Evolutionary conservation across 2,329 filamentous ascomycete genomes (phyloP), one percentile per base, ranked within the genome.

Genomic region (Aspergillus vadensis): DNA sequence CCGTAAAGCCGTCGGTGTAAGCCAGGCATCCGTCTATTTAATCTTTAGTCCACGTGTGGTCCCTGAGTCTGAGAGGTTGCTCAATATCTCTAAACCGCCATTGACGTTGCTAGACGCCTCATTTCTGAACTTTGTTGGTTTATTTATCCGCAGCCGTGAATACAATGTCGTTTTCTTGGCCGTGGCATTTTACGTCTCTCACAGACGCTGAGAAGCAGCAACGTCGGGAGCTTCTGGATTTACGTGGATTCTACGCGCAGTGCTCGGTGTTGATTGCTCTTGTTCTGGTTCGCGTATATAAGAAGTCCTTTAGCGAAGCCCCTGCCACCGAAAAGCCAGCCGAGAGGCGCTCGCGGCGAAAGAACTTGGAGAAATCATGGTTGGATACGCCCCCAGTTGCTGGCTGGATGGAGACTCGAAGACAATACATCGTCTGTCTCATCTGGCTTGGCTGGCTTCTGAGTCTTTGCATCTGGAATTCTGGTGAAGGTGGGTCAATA

Each of bases 201-300:
- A 77, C 79, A 12, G 72, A 80, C 14, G 75, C 79, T 25, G 81
- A 86, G 64, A 79, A 81, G 57, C 74, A 81, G 50, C 76, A 78
- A 25, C 79, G 85, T 38, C 79, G 85, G 36, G 74, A 80, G 23
- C 69, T 82, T 23, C 79, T 88, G n/a, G 81, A 86, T 67, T 74
- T 75, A 53, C 84, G 86, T 56, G 85, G 83, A 7, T 72, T 77
- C n/a, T 73, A 83, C 39, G 85, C 85, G 15, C 85, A 87, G 70
- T 72, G 80, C 62, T 86, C 85, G 1, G 77, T 82, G 5, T 61
- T 86, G 8, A 63, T 81, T 4, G 73, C 82, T 14, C 68, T 80
- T 25, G 66, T 85, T 14, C 64, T 77, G 3, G 60, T 79, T 2
- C 79, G 69, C n/a, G 25, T 72, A 7, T 76, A 73, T 59, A 66